Evolutionary conservation across 2,329 filamentous ascomycete genomes (phyloP).

Genomic region (Fusarium sacchari): DNA sequence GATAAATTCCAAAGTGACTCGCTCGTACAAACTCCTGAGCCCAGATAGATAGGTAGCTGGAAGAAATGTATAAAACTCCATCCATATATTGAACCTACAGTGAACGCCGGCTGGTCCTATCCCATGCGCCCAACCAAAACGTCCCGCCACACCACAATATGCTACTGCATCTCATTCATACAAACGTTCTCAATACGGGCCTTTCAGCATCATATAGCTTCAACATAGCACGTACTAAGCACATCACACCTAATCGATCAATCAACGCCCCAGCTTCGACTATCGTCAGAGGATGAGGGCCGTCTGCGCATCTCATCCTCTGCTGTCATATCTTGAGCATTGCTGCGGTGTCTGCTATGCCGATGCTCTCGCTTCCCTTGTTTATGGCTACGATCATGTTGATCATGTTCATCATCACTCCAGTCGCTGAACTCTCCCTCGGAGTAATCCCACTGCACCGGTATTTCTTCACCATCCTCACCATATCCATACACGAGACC

Average conservation of each 20-base stretch:
- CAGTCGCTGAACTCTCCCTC: conserved; percentile 65
- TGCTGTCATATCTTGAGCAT: background rate
- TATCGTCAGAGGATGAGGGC: conserved; percentile 38
- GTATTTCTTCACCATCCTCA: conserved; percentile 63
- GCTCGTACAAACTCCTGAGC: conserved; percentile 1
- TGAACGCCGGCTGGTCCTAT: conserved; percentile 25
- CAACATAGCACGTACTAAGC: background rate
- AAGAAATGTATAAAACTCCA: conserved; percentile 21
- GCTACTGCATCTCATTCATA: background rate
- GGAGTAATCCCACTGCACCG: conserved; percentile 71
- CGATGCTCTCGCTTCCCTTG: conserved; percentile 14
- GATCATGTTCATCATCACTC: conserved; percentile 62
- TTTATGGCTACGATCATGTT: conserved; percentile 18
- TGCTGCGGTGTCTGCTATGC: conserved; percentile 22
- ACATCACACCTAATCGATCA: conserved; percentile 9
- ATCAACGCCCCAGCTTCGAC: conserved; percentile 42
- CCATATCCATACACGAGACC: conserved; percentile 66
- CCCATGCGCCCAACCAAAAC: conserved; percentile 19
- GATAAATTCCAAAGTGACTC: conserved; percentile 1
- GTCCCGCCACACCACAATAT: background rate
- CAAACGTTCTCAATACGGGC: background rate
- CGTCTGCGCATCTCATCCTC: conserved; percentile 17
- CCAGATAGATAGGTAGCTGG: background rate
- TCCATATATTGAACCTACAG: conserved; percentile 24
- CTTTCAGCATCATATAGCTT: background rate